Evolutionary conservation across 2,329 filamentous ascomycete species (phyloP).

Genomic region (Septoria petroselini): DNA sequence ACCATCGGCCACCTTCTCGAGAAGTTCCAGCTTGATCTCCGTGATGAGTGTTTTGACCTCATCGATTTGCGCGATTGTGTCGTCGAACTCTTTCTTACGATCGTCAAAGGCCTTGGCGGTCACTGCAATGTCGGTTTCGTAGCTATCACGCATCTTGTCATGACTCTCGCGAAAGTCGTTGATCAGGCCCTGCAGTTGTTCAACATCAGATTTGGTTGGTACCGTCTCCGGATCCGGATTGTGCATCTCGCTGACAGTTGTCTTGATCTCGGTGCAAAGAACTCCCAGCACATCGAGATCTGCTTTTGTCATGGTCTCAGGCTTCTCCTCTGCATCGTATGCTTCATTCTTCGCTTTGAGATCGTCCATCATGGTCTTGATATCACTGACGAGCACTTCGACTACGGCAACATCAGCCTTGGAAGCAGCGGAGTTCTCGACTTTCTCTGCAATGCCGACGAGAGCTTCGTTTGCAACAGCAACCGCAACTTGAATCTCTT

Average conservation of each 20-base stretch:
- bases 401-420: conserved; percentile 76
- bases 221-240: conserved; percentile 68
- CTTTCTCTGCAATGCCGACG: conserved; percentile 60
- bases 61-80: conserved; percentile 71
- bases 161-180: conserved; percentile 56
- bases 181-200: conserved; percentile 56
- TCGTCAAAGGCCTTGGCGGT: conserved; percentile 78
- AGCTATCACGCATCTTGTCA: conserved; percentile 68
- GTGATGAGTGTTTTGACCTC: conserved; percentile 76
- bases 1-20: conserved; percentile 72
- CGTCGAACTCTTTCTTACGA: conserved; percentile 77
- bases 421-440: conserved; percentile 66
- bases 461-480: conserved; percentile 73
- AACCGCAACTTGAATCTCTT: conserved; percentile 63
- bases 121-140: conserved; percentile 68
- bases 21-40: conserved; percentile 73
- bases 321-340: conserved; percentile 46
- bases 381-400: conserved; percentile 73
- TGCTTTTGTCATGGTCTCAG: conserved; percentile 68
- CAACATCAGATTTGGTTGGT: conserved; percentile 72
- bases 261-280: conserved; percentile 80
- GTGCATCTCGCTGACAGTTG: conserved; percentile 68
- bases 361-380: conserved; percentile 73
- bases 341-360: conserved; percentile 44
- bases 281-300: conserved; percentile 78